phyloP scores from a whole-genome alignment of 2,329 filamentous ascomycete genomes.

The Colletotrichum sp. region DNA sequence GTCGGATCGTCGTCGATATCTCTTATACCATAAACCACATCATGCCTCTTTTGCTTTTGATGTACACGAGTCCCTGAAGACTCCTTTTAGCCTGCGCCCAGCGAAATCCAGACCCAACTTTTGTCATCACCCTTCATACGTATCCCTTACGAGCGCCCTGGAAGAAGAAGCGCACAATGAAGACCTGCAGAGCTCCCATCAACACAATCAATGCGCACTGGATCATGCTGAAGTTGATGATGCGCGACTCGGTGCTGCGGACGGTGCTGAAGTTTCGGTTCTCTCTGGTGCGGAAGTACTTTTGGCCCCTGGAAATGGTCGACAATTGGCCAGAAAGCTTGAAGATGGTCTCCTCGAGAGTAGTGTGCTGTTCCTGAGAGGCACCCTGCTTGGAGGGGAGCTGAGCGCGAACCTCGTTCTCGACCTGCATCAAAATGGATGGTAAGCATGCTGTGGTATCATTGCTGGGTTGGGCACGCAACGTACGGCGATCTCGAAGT shows the following conservation, averaged over 20 bases:
- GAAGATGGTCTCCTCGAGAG: constrained; percentile 91
- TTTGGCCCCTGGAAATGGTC: constrained; percentile 95
- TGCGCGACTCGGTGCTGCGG: constrained; percentile 90
- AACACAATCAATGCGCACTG: constrained; percentile 90
- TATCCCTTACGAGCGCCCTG: constrained; percentile 76
- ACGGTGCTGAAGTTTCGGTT: constrained; percentile 99
- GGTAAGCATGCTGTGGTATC: constrained; percentile 12
- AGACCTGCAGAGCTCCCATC: constrained; percentile 96
- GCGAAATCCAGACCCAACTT: constrained; percentile 10
- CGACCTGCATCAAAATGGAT: constrained; percentile 63
- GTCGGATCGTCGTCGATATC: constrained; percentile 15
- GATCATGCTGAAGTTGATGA: constrained; percentile 96
- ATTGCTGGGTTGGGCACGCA: constrained; percentile 6
- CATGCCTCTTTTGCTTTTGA: constrained; percentile 19
- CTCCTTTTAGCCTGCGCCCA: constrained; percentile 5
- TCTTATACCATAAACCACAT: constrained; percentile 17
- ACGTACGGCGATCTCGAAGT: constrained; percentile 93
- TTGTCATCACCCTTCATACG: constrained; percentile 51
- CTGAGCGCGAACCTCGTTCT: constrained; percentile 83
- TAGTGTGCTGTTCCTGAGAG: constrained; percentile 84
- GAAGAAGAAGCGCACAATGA: constrained; percentile 98
- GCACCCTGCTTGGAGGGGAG: constrained; percentile 90
- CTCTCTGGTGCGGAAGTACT: constrained; percentile 98
- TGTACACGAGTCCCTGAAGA: constrained; percentile 18
- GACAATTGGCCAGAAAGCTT: constrained; percentile 93